phyloP scores from a whole-genome alignment of 768 basidiomycete species.

The Suillus variegatus region DNA sequence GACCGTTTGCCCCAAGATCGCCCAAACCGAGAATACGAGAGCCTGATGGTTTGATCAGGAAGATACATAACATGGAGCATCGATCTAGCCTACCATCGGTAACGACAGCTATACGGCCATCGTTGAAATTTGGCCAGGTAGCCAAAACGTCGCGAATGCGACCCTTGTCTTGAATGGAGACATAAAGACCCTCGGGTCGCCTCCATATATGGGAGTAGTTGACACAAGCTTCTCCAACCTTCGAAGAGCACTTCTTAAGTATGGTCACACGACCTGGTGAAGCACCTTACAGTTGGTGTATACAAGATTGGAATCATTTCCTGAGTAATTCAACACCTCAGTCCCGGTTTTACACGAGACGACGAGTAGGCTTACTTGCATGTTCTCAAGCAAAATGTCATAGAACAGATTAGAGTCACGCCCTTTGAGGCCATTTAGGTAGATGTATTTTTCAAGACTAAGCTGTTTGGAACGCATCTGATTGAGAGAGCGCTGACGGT shows the following conservation, averaged over 20 bases:
- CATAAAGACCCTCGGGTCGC: slow-evolving; percentile 57
- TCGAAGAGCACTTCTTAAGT: slow-evolving; percentile 3
- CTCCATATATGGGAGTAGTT: slow-evolving; percentile 73
- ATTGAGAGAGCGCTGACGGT: slow-evolving; percentile 54
- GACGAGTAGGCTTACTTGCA: slow-evolving; percentile 45
- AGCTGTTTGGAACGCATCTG: slow-evolving; percentile 59
- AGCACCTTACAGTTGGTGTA: slow-evolving; percentile 61
- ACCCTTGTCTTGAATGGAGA: slow-evolving; percentile 69
- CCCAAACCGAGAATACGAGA: slow-evolving; percentile 75
- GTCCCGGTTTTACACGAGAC: neutral
- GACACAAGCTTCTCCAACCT: slow-evolving; percentile 73
- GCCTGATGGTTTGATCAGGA: slow-evolving; percentile 32
- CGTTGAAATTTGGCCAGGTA: slow-evolving; percentile 46
- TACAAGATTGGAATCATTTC: slow-evolving; percentile 71
- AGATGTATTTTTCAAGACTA: slow-evolving; percentile 71
- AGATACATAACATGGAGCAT: slow-evolving; percentile 6
- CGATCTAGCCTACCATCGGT: slow-evolving; percentile 55
- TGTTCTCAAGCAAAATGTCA: slow-evolving; percentile 57
- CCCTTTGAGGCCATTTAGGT: slow-evolving; percentile 62
- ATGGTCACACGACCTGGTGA: slow-evolving; percentile 13
- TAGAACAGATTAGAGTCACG: slow-evolving; percentile 70
- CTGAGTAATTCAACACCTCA: slow-evolving; percentile 20
- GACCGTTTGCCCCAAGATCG: slow-evolving; percentile 41
- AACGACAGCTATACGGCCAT: slow-evolving; percentile 69
- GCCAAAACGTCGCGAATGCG: slow-evolving; percentile 57